phyloP scores from a whole-genome alignment of 768 basidiomycete species.

The Gelatoporia subvermispora region DNA sequence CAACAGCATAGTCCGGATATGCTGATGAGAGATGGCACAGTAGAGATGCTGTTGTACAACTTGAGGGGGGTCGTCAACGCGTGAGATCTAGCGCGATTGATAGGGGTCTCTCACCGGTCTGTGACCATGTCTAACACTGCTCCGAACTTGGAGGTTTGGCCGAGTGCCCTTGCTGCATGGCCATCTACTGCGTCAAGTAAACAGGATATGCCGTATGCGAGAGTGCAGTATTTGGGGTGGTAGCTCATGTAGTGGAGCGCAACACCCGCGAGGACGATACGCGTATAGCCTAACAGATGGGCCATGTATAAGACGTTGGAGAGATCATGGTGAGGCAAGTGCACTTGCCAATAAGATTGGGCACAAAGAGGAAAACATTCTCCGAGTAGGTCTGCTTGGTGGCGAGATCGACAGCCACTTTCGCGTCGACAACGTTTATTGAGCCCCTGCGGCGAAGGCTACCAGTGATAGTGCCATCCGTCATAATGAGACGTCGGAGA shows the following conservation, averaged over 20 bases:
- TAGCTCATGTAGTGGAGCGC: constrained; percentile 92
- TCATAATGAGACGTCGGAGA: too few relatives aligned
- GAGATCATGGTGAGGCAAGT: background rate
- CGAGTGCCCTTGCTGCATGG: constrained; percentile 80
- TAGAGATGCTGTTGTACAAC: constrained; percentile 94
- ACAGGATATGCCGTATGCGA: constrained; percentile 86
- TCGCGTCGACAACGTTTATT: constrained; percentile 74
- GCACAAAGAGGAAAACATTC: constrained; percentile 96
- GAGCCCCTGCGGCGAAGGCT: constrained; percentile 42
- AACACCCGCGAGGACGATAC: constrained; percentile 85
- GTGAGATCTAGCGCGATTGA: background rate
- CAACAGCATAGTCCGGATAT: constrained; percentile 78
- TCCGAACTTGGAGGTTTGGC: constrained; percentile 94
- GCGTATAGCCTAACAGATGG: constrained; percentile 65
- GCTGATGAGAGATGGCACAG: constrained; percentile 90
- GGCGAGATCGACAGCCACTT: constrained; percentile 81
- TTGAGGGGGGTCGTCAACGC: constrained; percentile 26
- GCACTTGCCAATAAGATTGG: constrained; percentile 87
- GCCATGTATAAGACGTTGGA: constrained; percentile 3
- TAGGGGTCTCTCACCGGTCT: constrained; percentile 64
- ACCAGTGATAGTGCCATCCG: too few relatives aligned
- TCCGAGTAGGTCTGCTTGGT: constrained; percentile 85
- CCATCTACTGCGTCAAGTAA: constrained; percentile 95
- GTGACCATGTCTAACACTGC: constrained; percentile 99
- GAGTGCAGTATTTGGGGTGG: constrained; percentile 88